phyloP scores from a whole-genome alignment of 2,329 filamentous ascomycete genomes.

The Penicillium thymicola region DNA sequence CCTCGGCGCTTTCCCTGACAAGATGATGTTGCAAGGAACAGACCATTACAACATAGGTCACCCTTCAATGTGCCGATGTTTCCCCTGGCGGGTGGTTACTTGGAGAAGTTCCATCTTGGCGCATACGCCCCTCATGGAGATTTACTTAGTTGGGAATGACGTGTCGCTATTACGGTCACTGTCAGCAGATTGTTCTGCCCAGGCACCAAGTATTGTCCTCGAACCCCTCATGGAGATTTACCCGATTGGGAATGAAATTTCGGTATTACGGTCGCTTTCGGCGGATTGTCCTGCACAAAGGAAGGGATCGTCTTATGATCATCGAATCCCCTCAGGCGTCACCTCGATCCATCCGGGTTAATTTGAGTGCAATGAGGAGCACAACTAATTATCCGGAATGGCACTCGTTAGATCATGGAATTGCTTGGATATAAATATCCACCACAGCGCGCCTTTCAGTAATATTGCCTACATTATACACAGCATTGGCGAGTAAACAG shows the following conservation, averaged over 20 bases:
- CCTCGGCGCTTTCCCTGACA: too few relatives aligned
- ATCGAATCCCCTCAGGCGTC: neutral
- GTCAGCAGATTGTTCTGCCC: neutral
- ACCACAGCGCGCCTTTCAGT: neutral
- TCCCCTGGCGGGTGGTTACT: neutral
- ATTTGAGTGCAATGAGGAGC: neutral
- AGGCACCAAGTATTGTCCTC: neutral
- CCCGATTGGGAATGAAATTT: slow-evolving; percentile 1
- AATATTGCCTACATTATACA: neutral
- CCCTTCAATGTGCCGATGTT: slow-evolving; percentile 10
- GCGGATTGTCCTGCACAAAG: neutral
- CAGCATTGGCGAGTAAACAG: slow-evolving; percentile 10
- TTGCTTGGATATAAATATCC: slow-evolving; percentile 1
- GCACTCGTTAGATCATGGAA: neutral
- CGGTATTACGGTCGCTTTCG: neutral
- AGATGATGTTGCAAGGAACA: neutral
- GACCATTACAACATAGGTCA: neutral
- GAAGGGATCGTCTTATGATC: neutral
- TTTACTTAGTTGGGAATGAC: slow-evolving; percentile 11
- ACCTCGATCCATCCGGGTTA: neutral
- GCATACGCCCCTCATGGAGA: slow-evolving; percentile 14
- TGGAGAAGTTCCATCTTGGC: neutral
- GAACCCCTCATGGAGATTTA: neutral
- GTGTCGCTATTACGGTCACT: neutral
- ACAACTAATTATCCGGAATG: neutral